Conservation (phyloP, 2,329 filamentous ascomycete genomes). For the Neurospora crassa region DNA sequence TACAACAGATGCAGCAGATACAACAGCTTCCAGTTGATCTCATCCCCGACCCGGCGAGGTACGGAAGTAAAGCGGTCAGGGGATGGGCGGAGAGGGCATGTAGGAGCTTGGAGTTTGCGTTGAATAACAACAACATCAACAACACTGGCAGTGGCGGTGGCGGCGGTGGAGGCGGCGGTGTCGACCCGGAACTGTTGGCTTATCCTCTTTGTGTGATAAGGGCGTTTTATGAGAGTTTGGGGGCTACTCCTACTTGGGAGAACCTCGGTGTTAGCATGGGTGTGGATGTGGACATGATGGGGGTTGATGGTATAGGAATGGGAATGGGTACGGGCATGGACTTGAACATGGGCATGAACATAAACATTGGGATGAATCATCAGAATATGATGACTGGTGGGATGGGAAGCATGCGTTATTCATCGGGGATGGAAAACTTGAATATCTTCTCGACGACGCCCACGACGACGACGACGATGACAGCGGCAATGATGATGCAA, state of each 20-base stretch:
- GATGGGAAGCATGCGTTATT: not conserved
- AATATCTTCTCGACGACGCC: not conserved
- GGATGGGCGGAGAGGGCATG: conserved; percentile 40
- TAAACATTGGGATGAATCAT: not conserved
- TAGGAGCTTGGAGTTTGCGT: conserved; percentile 38
- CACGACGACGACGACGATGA: not conserved
- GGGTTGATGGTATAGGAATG: not conserved
- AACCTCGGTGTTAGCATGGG: no score
- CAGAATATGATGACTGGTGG: not conserved
- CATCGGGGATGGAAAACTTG: not conserved
- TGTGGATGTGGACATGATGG: not conserved
- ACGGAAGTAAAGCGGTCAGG: conserved; percentile 29
- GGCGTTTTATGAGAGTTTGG: conserved; percentile 26
- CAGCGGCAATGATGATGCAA: not conserved
- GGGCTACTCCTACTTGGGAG: not conserved
- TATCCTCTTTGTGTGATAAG: conserved; percentile 33
- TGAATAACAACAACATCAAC: conserved; percentile 20
- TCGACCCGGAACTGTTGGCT: conserved; percentile 37
- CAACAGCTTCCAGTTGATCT: conserved; percentile 15
- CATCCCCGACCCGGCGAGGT: conserved; percentile 28
- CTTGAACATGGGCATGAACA: not conserved
- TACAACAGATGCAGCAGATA: conserved; percentile 27
- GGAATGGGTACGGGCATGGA: not conserved
- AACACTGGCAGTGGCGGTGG: not conserved
- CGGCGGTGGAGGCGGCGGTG: conserved; percentile 22